Conservation (phyloP, 1,284 basidiomycete species). For the Trichosporon asahii region DNA sequence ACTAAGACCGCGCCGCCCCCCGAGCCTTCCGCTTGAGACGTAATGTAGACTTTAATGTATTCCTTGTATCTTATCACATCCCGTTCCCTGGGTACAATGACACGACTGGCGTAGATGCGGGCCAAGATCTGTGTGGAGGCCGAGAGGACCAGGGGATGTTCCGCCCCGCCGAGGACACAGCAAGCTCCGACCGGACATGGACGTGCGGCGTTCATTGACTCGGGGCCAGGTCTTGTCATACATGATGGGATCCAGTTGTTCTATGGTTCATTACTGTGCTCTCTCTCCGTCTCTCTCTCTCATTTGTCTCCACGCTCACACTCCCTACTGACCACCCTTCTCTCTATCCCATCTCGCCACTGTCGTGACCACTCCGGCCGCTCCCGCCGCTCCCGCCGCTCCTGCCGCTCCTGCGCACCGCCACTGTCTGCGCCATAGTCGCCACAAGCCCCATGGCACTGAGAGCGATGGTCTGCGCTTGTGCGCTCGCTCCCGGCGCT, state of each 20-base stretch:
- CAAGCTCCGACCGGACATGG: not conserved
- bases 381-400: no score
- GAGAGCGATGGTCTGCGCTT: no score
- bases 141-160: no score
- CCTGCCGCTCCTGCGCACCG: no score
- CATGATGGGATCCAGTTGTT: not conserved
- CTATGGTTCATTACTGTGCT: not conserved
- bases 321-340: not conserved
- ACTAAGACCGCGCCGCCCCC: not conserved
- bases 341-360: no score
- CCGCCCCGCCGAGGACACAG: not conserved
- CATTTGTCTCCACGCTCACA: not conserved
- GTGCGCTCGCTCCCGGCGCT: not conserved
- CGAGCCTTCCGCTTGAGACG: not conserved
- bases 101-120: not conserved
- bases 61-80: not conserved
- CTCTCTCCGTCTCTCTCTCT: slow-evolving; percentile 1
- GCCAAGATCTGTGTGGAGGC: not conserved
- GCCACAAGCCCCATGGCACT: no score
- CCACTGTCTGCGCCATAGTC: no score
- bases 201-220: not conserved
- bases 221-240: not conserved
- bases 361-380: no score
- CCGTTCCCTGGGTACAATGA: no score
- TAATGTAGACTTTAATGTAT: no score